Base-by-base conservation (phyloP, 805 yeast species). In the Metschnikowia orientalis region DNA sequence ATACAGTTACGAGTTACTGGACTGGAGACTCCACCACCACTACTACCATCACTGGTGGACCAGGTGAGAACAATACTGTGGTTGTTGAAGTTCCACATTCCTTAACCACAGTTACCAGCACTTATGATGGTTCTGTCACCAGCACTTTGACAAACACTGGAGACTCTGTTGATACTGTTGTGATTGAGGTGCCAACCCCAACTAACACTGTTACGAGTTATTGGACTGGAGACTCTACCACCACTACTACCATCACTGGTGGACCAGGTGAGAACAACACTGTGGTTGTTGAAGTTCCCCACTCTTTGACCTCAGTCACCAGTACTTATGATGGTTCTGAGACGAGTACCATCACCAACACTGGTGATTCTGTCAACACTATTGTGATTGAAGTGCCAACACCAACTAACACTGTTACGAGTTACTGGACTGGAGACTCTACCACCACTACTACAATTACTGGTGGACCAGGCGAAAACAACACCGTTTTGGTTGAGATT, bases 61-160 rank as follows among this genome's bases (percentile, higher is more conserved):
- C 15, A 4, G 26, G 26, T 6, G 18, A 23, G 4, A 49, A 49
- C 14, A 48, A 34, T 6, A 48, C 54, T 4, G 50, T 47, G 6
- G 38, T 35, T 6, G 41, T 48, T n/a, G 34, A 33, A 11, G 20
- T 37, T 3, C 40, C 40, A 9, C 23, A 18, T n/a, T 17, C 20
- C 8, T n/a, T 25, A 8, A 17, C 26, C 2, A 45, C 46, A 1
- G 24, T 20, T 4, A 44, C 50, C 3, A 26, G 32, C 9, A 37
- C 49, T 8, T 40, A 38, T 23, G 25, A 28, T n/a, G 35, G 35
- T 8, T 13, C 31, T 5, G 10, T 9, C 14, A 21, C 32, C 15
- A 22, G 20, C 17, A 22, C 29, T 8, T 28, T 27, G 8, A 27
- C 30, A 6, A 17, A 8, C 6, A 14, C 26, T 10, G 35, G 30